Evolutionary conservation across 2,329 filamentous ascomycete genomes (phyloP).

Genomic region (Sporothrix mexicana): DNA sequence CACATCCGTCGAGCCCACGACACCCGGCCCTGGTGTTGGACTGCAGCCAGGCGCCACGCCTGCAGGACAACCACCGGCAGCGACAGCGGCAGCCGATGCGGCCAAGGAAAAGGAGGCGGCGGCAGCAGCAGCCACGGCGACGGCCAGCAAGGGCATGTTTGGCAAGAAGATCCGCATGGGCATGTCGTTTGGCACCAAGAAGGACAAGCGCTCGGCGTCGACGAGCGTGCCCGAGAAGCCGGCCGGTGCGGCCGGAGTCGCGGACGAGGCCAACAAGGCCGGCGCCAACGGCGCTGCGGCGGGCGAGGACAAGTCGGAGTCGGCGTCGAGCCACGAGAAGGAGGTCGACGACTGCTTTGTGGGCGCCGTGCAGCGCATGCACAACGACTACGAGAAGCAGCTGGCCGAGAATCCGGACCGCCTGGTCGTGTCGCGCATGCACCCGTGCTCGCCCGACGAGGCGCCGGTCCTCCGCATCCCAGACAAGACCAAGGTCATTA

Average conservation of each 20-base stretch:
- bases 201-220: slow-evolving; percentile 73
- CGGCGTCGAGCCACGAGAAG: slow-evolving; percentile 61
- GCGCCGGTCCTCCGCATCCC: slow-evolving; percentile 77
- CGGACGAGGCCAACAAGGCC: slow-evolving; percentile 69
- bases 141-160: slow-evolving; percentile 66
- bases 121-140: neutral
- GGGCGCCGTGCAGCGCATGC: slow-evolving; percentile 75
- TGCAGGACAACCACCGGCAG: slow-evolving; percentile 48
- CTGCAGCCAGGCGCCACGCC: slow-evolving; percentile 50
- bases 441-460: slow-evolving; percentile 72
- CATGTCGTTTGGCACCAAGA: slow-evolving; percentile 81
- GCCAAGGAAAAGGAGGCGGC: slow-evolving; percentile 44
- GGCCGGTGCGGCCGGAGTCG: slow-evolving; percentile 54
- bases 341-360: slow-evolving; percentile 76
- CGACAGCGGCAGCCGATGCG: neutral
- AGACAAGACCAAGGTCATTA: slow-evolving; percentile 68
- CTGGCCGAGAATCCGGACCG: slow-evolving; percentile 61
- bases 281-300: slow-evolving; percentile 55
- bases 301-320: slow-evolving; percentile 30
- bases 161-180: slow-evolving; percentile 83
- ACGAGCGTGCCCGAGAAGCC: slow-evolving; percentile 74
- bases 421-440: slow-evolving; percentile 66
- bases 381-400: slow-evolving; percentile 73
- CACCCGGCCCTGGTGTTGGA: slow-evolving; percentile 47
- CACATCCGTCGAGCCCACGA: slow-evolving; percentile 54